Evolutionary conservation across 1,139 yeast genomes (phyloP).

Genomic region (Taiozyma sp.): DNA sequence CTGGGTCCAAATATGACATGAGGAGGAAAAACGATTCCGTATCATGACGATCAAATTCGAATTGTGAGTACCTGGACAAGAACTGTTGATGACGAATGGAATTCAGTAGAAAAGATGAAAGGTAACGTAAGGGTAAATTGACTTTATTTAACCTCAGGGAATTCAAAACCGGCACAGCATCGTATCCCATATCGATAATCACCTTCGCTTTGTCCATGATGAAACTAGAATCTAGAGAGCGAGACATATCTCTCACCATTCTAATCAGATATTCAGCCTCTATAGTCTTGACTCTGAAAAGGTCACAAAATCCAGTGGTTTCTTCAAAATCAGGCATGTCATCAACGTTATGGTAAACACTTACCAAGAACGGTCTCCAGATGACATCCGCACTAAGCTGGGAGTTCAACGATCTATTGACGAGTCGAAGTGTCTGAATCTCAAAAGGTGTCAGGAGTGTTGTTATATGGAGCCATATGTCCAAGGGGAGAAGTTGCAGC

Average conservation of each 20-base stretch:
- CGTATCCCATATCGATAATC: background rate
- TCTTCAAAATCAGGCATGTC: constrained; percentile 1
- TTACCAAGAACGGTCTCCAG: constrained; percentile 12
- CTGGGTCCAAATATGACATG: constrained; percentile 12
- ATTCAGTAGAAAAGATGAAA: background rate
- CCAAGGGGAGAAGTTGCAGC: constrained; percentile 11
- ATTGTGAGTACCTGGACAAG: background rate
- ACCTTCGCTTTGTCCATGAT: background rate
- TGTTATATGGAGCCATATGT: constrained; percentile 13
- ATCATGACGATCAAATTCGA: constrained; percentile 1
- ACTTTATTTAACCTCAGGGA: background rate
- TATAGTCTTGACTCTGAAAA: background rate
- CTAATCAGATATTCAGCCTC: background rate
- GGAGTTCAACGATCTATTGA: constrained; percentile 3
- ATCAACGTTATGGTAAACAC: constrained; percentile 11
- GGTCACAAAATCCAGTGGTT: background rate
- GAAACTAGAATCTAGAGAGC: background rate
- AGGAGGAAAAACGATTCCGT: constrained; percentile 4
- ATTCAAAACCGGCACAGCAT: constrained; percentile 1
- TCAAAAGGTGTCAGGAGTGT: constrained; percentile 6
- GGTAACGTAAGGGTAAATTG: constrained; percentile 1
- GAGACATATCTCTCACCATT: background rate
- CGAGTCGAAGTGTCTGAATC: constrained; percentile 10
- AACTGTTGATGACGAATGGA: constrained; percentile 2
- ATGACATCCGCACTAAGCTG: constrained; percentile 9